Evolutionary conservation across 345 rosid species (phyloP).

Genomic region (Sisymbrium altissimum): DNA sequence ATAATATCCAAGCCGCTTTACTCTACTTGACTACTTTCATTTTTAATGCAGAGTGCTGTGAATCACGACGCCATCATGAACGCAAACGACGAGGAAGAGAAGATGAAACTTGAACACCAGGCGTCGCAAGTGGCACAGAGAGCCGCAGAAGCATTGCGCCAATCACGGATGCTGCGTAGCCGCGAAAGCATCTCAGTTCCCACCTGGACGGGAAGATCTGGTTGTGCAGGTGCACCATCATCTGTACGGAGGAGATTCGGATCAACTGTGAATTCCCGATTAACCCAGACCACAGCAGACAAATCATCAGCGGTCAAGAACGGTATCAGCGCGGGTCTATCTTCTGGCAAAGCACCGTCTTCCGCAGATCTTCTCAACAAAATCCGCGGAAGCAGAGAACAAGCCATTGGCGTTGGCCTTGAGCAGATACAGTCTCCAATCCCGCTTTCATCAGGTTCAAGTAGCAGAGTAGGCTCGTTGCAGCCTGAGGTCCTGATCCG

Average conservation of each 20-base stretch:
- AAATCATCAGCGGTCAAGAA: constrained; percentile 43
- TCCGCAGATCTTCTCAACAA: constrained; percentile 74
- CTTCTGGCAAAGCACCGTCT: constrained; percentile 81
- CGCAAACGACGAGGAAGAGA: constrained; percentile 69
- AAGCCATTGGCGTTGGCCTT: constrained; percentile 63
- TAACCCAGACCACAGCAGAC: constrained; percentile 38
- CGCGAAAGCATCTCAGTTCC: constrained; percentile 80
- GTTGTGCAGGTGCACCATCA: constrained; percentile 88
- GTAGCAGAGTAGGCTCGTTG: constrained; percentile 36
- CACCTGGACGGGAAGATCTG: constrained; percentile 95
- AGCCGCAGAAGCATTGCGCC: constrained; percentile 93
- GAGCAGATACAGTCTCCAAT: constrained; percentile 20
- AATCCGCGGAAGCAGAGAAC: constrained; percentile 64
- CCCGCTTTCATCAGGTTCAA: constrained; percentile 38
- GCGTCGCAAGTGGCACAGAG: constrained; percentile 86
- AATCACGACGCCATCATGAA: constrained; percentile 82
- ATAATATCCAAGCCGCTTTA: not conserved
- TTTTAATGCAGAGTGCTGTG: constrained; percentile 67
- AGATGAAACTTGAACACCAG: constrained; percentile 81
- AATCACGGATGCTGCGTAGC: constrained; percentile 80
- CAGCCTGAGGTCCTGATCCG: constrained; percentile 88
- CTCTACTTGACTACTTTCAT: not conserved
- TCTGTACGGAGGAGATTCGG: constrained; percentile 71
- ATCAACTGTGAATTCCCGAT: constrained; percentile 52
- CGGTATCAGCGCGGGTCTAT: constrained; percentile 66